Evolutionary conservation across 768 basidiomycete genomes (phyloP), one percentile per base, ranked within the genome.

Genomic region (Neoboletus magnificus): DNA sequence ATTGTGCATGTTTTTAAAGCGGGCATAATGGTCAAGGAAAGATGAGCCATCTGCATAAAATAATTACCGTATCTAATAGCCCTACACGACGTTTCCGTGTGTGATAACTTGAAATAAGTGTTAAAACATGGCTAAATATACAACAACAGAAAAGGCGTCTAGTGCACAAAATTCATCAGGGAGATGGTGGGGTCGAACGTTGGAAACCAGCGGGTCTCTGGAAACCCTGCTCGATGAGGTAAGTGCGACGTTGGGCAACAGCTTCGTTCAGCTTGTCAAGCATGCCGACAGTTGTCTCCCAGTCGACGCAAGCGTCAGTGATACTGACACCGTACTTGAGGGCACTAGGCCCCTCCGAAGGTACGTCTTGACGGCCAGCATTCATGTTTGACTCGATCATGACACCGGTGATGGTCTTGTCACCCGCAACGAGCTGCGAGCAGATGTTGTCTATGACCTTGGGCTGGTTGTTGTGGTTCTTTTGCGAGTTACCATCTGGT

Each of bases 311-410:
- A 3, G 91, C 94, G 61, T 97, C 93, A 0, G 93, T 97, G 68
- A 96, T 94, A 59, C 85, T 88, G 51, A 95, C 83, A 50, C 91
- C 91, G 54, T 86, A 76, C 71, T 89, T 91, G 62, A 94, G 80
- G 10, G 69, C 81, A 18, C 73, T 61, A 0, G 88, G 86, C 8
- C 93, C 89, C 41, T 76, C 78, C 3, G 78, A 61, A 2, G 96
- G 94, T 15, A 96, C 89, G 62, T 93, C 89, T 75, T 99, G 96
- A 56, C 86, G 78, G 20, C 96, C 96, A 48, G 86, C 88, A 66
- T 90, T 87, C 73, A 99, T 86, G 71, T 98, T 89, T 13, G 88
- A 91, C 75, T 99, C 96, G 68, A 99, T 83, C 96, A 99, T 98
- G 54, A 98, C 93, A 44, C 96, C 96, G 5, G 91, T 91, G 72